These are phyloP conservation scores for Colletotrichum brevisporum DNA, from an alignment of 2,329 filamentous ascomycete species.

Conservation along the genomic window DNA sequence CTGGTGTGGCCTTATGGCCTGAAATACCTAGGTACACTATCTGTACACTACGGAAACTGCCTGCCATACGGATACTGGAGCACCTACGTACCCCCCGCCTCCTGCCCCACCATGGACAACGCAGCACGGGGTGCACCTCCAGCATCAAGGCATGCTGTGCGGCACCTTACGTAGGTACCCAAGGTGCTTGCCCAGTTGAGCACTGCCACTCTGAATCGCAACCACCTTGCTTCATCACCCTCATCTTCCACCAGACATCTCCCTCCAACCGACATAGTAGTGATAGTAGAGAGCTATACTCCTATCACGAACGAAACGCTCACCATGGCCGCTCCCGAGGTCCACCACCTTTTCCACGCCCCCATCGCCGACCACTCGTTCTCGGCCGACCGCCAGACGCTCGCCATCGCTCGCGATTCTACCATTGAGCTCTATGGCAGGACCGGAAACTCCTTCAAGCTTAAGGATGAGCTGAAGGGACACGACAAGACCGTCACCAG, in stretches of 20 bases:
- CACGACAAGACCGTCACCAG: slow-evolving; percentile 98
- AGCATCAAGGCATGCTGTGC: slow-evolving; percentile 15
- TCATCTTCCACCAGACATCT: slow-evolving; percentile 12
- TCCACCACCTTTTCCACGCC: slow-evolving; percentile 96
- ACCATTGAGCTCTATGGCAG: slow-evolving; percentile 89
- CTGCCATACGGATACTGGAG: not conserved
- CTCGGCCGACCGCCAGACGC: slow-evolving; percentile 88
- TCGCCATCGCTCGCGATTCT: slow-evolving; percentile 93
- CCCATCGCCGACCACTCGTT: slow-evolving; percentile 99
- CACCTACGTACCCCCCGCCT: slow-evolving; percentile 22
- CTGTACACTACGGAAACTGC: slow-evolving; percentile 2
- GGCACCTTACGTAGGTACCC: slow-evolving; percentile 27
- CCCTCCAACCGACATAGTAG: slow-evolving; percentile 41
- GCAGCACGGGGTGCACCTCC: not conserved
- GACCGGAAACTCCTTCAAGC: slow-evolving; percentile 80
- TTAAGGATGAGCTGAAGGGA: slow-evolving; percentile 93
- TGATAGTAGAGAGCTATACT: slow-evolving; percentile 98
- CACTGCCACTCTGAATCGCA: slow-evolving; percentile 30
- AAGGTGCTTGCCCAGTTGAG: not conserved
- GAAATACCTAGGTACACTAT: slow-evolving; percentile 2
- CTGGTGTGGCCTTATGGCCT: slow-evolving; percentile 35
- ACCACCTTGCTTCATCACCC: slow-evolving; percentile 18
- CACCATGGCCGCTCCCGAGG: slow-evolving; percentile 87
- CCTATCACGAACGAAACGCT: slow-evolving; percentile 73
- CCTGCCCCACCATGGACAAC: slow-evolving; percentile 36